phyloP scores from a whole-genome alignment of 306 rosid species.

The Castanea mollissima region DNA sequence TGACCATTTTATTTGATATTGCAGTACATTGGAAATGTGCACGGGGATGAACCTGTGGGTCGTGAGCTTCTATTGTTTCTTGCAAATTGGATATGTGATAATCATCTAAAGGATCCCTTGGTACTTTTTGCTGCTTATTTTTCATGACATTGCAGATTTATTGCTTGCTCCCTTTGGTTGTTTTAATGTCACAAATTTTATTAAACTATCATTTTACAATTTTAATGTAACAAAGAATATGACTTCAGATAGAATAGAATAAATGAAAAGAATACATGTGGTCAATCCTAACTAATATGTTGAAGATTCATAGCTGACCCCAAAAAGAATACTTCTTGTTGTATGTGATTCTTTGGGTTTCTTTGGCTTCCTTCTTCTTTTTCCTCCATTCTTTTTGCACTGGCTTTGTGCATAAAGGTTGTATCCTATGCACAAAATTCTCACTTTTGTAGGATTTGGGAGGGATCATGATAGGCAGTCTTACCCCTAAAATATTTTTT shows the following conservation, averaged over 20 bases:
- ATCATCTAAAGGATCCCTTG: conserved; percentile 75
- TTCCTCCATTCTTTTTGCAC: background rate
- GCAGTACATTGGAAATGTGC: conserved; percentile 97
- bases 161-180: background rate
- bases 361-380: background rate
- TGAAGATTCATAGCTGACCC: too few species aligned
- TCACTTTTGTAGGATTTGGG: too few species aligned
- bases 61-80: conserved; percentile 76
- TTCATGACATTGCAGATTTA: background rate
- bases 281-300: too few species aligned
- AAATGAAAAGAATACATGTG: too few species aligned
- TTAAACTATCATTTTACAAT: background rate
- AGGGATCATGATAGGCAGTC: too few species aligned
- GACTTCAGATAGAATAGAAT: too few species aligned
- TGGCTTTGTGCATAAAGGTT: background rate
- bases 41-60: conserved; percentile 97
- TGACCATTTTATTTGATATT: conserved; percentile 34
- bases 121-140: conserved; percentile 36
- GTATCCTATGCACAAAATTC: too few species aligned
- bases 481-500: too few species aligned
- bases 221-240: too few species aligned
- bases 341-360: background rate
- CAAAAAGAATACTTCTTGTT: too few species aligned
- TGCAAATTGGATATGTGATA: conserved; percentile 96
- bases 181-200: background rate